These are phyloP conservation scores for Tetradesmus obliquus DNA, from an alignment of 139 green algal genomes.

Conservation along the genomic window DNA sequence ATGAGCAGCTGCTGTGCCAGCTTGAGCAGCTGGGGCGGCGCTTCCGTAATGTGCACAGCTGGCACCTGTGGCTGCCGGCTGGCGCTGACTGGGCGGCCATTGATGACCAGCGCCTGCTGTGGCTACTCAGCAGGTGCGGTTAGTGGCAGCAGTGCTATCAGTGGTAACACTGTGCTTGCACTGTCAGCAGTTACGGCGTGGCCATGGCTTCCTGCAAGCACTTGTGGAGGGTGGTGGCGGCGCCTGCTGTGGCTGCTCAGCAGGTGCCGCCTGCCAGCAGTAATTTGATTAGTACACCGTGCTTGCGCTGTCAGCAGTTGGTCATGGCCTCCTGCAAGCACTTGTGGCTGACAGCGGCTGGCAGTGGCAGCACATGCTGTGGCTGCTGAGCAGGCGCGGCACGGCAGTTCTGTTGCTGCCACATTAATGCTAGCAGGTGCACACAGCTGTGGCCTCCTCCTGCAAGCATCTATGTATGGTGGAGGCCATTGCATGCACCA, in stretches of 20 bases:
- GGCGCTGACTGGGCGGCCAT: conserved; percentile 11
- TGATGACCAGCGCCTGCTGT: conserved; percentile 6
- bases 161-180: neutral
- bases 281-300: no score
- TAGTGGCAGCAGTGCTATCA: neutral
- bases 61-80: conserved; percentile 36
- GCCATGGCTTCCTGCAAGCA: neutral
- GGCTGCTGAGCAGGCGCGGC: neutral
- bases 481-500: no score
- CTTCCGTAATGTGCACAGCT: conserved; percentile 37
- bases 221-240: neutral
- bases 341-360: neutral
- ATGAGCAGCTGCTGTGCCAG: conserved; percentile 43
- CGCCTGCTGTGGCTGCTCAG: no score
- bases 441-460: no score
- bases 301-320: no score
- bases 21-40: conserved; percentile 28
- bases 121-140: conserved; percentile 28
- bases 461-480: no score
- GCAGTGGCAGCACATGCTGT: neutral
- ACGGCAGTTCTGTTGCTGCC: no score
- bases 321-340: neutral
- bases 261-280: no score
- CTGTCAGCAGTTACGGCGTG: neutral
- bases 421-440: no score